Evolutionary conservation across 179 eudicot species (phyloP), one percentile per base, ranked within the genome.

Genomic region (Heliamphora pulchella): DNA sequence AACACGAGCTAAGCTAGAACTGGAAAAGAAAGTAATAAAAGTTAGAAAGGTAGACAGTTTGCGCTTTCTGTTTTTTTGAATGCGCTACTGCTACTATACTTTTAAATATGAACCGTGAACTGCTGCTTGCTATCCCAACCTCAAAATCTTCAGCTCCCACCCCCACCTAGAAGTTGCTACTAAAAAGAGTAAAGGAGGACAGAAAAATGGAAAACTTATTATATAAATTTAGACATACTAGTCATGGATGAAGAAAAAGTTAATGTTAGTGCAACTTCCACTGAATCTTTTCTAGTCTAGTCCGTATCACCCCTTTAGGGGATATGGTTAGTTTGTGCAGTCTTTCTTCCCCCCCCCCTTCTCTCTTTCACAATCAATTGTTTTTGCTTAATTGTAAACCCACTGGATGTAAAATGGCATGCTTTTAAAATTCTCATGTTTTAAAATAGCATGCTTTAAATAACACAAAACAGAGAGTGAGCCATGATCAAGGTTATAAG

Each of bases 1-100:
- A 82, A 87, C 84, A n/a, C 87, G 97, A 46, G 97, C 97, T 62
- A 92, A 87, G 86, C 89, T 92, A 17, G 97, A 92, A 84, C 70
- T 89, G 78, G 92, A 91, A 75, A 89, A 84, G 85, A 92, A 92
- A 87, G 84, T 84, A 9, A 86, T 89, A 44, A 92, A 92, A 88
- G 85, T 62, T 69, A 86, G 93, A 76, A 91, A 92, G 94, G 93
- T 92, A 79, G 39, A 13, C 51, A 10, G n/a, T 11, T 48, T 53
- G 47, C 59, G 50, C 53, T 75, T 59, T 75, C 13, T 31, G 18
- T 50, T 74, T 58, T 39, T 59, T 55, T 43, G 7, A 58, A 9
- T 58, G 51, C 58, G 31, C 62, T 70, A 31, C 22, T 44, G 53
- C 20, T 70, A 31, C 22, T 44, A 20, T 9, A 47, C 47, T 41